These are phyloP conservation scores for Schizochytrium sp. DNA, from an alignment of 108 stramenopile species.

Conservation along the genomic window DNA sequence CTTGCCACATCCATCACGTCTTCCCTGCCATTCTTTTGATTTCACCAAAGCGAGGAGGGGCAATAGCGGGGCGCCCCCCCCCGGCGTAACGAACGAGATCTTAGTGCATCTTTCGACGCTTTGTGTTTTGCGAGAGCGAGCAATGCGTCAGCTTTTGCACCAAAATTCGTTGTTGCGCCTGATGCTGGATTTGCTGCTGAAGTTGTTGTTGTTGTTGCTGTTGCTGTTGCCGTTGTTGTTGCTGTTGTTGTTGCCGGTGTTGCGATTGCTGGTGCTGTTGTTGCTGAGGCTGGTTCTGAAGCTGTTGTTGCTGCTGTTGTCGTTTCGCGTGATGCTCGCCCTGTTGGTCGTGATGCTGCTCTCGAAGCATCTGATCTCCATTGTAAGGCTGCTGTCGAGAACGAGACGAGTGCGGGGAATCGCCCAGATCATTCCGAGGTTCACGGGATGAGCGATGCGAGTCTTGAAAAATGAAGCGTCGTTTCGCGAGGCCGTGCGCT, in stretches of 20 bases:
- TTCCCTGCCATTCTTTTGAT: too few species aligned
- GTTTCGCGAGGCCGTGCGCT: background rate
- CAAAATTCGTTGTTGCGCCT: background rate
- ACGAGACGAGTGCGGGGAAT: too few species aligned
- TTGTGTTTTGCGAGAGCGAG: background rate
- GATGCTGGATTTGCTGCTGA: background rate
- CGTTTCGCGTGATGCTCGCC: too few species aligned
- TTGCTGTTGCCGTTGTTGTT: background rate
- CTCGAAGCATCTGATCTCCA: too few species aligned
- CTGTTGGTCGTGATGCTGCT: too few species aligned
- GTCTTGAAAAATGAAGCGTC: background rate
- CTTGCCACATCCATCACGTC: too few species aligned
- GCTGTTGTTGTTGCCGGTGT: background rate
- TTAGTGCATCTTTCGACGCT: background rate
- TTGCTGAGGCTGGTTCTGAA: too few species aligned
- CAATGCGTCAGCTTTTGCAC: conserved; percentile 11
- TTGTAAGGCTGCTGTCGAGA: too few species aligned
- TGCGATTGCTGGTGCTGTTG: background rate
- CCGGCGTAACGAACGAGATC: background rate
- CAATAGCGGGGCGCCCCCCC: too few species aligned
- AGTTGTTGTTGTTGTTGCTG: too few species aligned
- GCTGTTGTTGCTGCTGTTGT: too few species aligned
- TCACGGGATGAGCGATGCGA: background rate
- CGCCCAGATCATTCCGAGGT: background rate
- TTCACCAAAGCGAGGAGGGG: too few species aligned